Percentiles rank a stretch among this genome's conserved stretches.
phyloP scores from a whole-genome alignment of 2,329 filamentous ascomycete species.

The Lizonia empirigonia region DNA sequence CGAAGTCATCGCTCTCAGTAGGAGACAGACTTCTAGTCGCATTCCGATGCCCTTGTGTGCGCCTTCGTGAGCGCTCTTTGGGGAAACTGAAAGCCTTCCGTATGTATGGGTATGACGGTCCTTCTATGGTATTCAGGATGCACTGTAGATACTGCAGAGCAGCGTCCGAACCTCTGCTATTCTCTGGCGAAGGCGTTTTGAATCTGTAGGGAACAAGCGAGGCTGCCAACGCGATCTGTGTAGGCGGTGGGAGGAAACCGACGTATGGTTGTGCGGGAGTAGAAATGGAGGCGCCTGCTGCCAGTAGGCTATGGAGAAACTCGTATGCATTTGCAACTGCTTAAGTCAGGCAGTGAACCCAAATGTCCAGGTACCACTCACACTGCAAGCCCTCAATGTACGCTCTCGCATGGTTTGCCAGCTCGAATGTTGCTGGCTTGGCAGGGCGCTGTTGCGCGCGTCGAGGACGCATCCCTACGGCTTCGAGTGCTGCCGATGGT shows the following conservation, averaged over 20 bases:
- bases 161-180: conserved; percentile 66
- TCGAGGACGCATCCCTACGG: conserved; percentile 32
- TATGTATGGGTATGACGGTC: conserved; percentile 68
- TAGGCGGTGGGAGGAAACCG: conserved; percentile 69
- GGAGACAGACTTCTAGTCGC: conserved; percentile 33
- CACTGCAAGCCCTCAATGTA: conserved; percentile 46
- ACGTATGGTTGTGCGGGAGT: conserved; percentile 48
- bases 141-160: conserved; percentile 74
- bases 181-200: conserved; percentile 66
- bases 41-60: conserved; percentile 23
- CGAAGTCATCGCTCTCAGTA: conserved; percentile 49
- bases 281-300: conserved; percentile 41
- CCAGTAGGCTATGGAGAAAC: conserved; percentile 45
- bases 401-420: conserved; percentile 45
- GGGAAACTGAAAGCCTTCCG: conserved; percentile 73
- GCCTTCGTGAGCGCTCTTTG: conserved; percentile 32
- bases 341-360: background rate
- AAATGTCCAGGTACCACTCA: conserved; percentile 8
- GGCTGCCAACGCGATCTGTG: conserved; percentile 76
- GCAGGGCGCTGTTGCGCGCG: conserved; percentile 37
- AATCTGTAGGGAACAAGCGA: conserved; percentile 86
- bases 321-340: conserved; percentile 41
- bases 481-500: conserved; percentile 27
- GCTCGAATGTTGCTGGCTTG: conserved; percentile 42
- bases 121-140: conserved; percentile 68